A percentile compares a stretch with the other conserved stretches of the same genome.
phyloP scores from a whole-genome alignment of 257 asterid species.

The Salvia hispanica region DNA sequence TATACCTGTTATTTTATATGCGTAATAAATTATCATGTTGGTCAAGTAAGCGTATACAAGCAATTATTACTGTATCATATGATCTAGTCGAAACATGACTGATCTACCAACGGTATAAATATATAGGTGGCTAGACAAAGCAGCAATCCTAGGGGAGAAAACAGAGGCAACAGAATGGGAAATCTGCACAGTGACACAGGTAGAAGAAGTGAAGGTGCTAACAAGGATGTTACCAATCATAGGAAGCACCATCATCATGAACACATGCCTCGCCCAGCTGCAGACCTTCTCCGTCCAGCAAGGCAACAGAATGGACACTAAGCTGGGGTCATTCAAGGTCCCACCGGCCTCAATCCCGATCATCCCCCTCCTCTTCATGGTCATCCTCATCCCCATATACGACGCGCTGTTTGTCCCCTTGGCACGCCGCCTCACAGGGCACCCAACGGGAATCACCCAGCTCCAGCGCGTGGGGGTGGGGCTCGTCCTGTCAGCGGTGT shows the following conservation, averaged over 20 bases:
- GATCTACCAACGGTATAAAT: not conserved
- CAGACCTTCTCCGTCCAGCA: constrained; percentile 77
- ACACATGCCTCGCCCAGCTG: constrained; percentile 77
- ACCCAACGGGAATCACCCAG: constrained; percentile 70
- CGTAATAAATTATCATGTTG: no score
- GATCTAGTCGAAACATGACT: no score
- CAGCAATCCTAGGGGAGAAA: constrained; percentile 42
- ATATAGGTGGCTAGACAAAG: constrained; percentile 66
- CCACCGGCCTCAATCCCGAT: constrained; percentile 68
- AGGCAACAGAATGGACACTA: constrained; percentile 55
- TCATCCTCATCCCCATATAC: constrained; percentile 63
- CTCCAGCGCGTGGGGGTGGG: constrained; percentile 82
- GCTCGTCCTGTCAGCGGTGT: constrained; percentile 59
- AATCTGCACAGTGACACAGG: constrained; percentile 66
- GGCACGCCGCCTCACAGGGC: constrained; percentile 49
- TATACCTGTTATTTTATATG: no score
- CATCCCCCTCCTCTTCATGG: constrained; percentile 68
- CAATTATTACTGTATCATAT: no score
- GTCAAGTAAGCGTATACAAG: no score
- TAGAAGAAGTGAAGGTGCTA: constrained; percentile 68
- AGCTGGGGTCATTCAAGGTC: constrained; percentile 54
- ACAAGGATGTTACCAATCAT: constrained; percentile 69
- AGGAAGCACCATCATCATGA: constrained; percentile 68
- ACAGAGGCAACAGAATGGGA: constrained; percentile 43
- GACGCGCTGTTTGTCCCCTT: constrained; percentile 60